phyloP scores from a whole-genome alignment of 306 rosid genomes.

The Prunus salicina region DNA sequence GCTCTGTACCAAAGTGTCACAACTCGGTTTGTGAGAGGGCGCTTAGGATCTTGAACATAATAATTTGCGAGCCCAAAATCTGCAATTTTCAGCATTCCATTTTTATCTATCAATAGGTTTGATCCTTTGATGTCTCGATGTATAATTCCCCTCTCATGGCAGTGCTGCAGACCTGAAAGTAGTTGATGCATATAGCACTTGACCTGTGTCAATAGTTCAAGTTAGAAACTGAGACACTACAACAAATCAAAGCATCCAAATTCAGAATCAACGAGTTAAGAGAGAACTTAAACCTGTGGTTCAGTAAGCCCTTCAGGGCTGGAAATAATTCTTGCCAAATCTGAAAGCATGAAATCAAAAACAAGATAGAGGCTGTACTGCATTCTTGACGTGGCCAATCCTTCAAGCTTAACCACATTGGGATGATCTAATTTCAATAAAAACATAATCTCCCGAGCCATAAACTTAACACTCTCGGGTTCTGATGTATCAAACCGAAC shows the following conservation, averaged over 20 bases:
- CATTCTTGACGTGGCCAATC: constrained; percentile 93
- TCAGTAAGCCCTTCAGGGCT: constrained; percentile 60
- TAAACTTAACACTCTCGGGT: constrained; percentile 83
- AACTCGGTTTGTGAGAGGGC: constrained; percentile 76
- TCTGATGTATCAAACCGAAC: constrained; percentile 77
- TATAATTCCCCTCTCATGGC: constrained; percentile 83
- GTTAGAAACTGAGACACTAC: constrained; percentile 22
- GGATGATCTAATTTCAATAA: constrained; percentile 84
- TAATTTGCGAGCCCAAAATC: constrained; percentile 88
- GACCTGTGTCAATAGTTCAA: constrained; percentile 53
- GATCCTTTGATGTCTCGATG: constrained; percentile 93
- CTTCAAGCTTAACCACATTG: constrained; percentile 74
- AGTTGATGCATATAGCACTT: constrained; percentile 90
- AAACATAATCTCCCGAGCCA: constrained; percentile 87
- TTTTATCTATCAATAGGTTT: constrained; percentile 73
- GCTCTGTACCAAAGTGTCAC: constrained; percentile 97
- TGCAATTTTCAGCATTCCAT: constrained; percentile 82
- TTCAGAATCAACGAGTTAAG: constrained; percentile 2
- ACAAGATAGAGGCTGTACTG: constrained; percentile 87
- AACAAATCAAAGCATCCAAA: constrained; percentile 14
- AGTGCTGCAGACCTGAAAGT: constrained; percentile 87
- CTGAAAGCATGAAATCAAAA: constrained; percentile 89
- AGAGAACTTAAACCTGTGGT: constrained; percentile 63
- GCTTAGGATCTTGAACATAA: constrained; percentile 40
- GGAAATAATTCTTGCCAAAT: constrained; percentile 62